These are phyloP conservation scores for Hyphopichia khmerensis DNA, from an alignment of 1,139 yeast genomes.

Conservation along the genomic window DNA sequence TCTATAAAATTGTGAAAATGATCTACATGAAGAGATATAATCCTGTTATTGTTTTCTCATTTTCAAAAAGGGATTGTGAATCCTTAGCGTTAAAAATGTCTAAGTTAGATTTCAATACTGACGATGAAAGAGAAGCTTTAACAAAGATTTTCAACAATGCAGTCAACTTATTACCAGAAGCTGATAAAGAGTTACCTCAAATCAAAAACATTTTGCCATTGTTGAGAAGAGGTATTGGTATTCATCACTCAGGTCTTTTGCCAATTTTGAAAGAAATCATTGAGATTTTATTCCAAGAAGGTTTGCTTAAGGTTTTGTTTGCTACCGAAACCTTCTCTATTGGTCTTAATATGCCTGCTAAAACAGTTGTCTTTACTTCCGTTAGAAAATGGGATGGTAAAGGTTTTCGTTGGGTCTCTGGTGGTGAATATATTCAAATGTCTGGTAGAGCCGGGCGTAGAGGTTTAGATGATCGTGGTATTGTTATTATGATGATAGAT, in stretches of 20 bases:
- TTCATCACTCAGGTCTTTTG: constrained; percentile 94
- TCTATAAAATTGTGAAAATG: constrained; percentile 96
- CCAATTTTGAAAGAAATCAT: constrained; percentile 96
- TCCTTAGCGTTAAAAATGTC: constrained; percentile 91
- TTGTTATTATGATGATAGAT: constrained; percentile 98
- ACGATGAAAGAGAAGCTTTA: constrained; percentile 87
- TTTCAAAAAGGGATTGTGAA: constrained; percentile 96
- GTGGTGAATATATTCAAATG: constrained; percentile 99
- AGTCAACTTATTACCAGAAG: constrained; percentile 79
- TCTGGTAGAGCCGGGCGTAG: constrained; percentile 99
- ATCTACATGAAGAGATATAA: constrained; percentile 93
- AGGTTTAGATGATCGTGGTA: constrained; percentile 98
- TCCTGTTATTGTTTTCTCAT: constrained; percentile 97
- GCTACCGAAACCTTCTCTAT: constrained; percentile 98
- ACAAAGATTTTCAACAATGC: constrained; percentile 90
- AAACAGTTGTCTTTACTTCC: constrained; percentile 95
- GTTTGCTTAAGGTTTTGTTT: constrained; percentile 86
- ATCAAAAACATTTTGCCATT: constrained; percentile 87
- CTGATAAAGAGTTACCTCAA: constrained; percentile 90
- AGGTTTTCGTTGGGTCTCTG: constrained; percentile 97
- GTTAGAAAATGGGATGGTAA: constrained; percentile 98
- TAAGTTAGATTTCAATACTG: constrained; percentile 87
- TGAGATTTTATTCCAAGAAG: constrained; percentile 96
- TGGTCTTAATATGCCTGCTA: constrained; percentile 98
- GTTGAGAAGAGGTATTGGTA: constrained; percentile 92